Percentiles rank a stretch among this genome's conserved stretches.
Conservation (phyloP, 495 filamentous ascomycete species). For the Neurospora pannonica region DNA sequence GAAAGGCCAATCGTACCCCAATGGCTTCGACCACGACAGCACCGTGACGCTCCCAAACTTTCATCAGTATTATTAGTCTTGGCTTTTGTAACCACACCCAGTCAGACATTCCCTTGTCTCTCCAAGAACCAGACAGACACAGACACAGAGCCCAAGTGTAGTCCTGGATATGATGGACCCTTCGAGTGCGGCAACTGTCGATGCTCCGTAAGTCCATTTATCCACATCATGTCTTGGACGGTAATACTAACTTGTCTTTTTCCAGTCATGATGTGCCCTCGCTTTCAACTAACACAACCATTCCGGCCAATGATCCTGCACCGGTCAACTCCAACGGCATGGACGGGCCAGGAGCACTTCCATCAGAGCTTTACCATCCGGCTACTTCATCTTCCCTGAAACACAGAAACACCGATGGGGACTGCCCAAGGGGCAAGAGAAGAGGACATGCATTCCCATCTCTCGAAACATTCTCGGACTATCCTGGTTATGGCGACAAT, state of each 20-base stretch:
- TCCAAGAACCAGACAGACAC: background rate
- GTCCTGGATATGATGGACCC: background rate
- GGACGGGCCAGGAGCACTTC: background rate
- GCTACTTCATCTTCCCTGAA: background rate
- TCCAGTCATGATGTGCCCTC: background rate
- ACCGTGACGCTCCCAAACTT: background rate
- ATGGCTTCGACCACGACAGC: background rate
- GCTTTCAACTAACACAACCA: background rate
- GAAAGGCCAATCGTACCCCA: background rate
- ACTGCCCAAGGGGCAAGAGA: background rate
- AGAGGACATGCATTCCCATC: background rate
- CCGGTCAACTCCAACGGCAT: background rate
- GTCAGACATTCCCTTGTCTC: background rate
- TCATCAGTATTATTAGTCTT: background rate
- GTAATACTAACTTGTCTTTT: background rate
- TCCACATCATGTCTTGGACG: background rate
- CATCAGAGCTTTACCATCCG: background rate
- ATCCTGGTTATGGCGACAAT: background rate
- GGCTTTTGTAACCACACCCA: background rate
- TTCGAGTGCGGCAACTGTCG: background rate
- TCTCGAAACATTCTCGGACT: background rate
- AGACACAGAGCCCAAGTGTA: background rate
- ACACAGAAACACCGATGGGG: background rate
- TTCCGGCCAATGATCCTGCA: background rate
- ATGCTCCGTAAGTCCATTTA: background rate